Evolutionary conservation across 768 basidiomycete genomes (phyloP), one percentile per base, ranked within the genome.

Genomic region (Lentinula boryana): DNA sequence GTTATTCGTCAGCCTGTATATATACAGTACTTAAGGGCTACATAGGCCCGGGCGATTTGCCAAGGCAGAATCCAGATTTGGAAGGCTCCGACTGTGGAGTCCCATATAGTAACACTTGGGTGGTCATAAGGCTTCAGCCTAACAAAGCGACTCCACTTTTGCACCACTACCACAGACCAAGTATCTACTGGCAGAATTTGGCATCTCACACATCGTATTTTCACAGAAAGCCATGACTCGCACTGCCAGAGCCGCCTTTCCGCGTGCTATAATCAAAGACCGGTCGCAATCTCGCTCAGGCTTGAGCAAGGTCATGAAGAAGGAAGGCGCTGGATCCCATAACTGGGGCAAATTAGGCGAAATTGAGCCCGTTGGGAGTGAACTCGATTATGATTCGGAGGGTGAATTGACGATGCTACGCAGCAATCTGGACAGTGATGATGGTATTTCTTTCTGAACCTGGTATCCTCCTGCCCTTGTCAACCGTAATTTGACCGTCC

Each of bases 341-440:
- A 93, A 91, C 76, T 96, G 93, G 93, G 93, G 93, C 60, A 82
- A 79, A 58, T 70, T 90, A 3, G 78, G 89, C 67, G 89, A 93
- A 75, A 69, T 71, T 27, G 81, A 78, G 40, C 88, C 85, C 1
- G 59, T 80, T 46, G 76, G 75, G 21, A 90, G 90, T 72, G 84
- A 84, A 68, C 74, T 32, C 15, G 55, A 76, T 50, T 68, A 70
- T 21, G 80, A 81, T 16, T 67, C 76, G 32, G 80, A 78, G 41
- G 70, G 73, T 38, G 76, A 75, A 27, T 63, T 71, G 63, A 61
- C 59, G 57, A 32, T 49, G 50, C 56, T 61, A 60, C 58, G 62
- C 7, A 50, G 35, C 16, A 63, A 55, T 21, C 36, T 40, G n/a
- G 35, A 41, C 44, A 18, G 32, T 18, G 54, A 32, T 49, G 51